phyloP scores from a whole-genome alignment of 345 rosid species.

The Aquilaria yunnanensis region DNA sequence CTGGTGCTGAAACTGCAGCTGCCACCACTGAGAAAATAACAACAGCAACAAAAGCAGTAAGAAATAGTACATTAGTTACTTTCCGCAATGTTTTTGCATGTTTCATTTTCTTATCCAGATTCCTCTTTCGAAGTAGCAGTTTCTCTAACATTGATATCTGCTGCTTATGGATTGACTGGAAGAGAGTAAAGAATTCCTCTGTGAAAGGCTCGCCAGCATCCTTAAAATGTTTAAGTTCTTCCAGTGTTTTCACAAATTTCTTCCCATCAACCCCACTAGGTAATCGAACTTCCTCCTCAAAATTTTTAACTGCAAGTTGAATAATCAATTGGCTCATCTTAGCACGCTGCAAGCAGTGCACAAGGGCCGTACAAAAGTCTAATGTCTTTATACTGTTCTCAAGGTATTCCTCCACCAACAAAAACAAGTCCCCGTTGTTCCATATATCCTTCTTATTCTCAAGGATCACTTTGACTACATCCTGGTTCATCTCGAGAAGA shows the following conservation, averaged over 20 bases:
- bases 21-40: slow-evolving; percentile 85
- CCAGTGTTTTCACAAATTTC: slow-evolving; percentile 54
- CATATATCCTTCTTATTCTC: slow-evolving; percentile 67
- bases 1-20: slow-evolving; percentile 79
- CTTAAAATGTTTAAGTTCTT: slow-evolving; percentile 59
- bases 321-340: slow-evolving; percentile 60
- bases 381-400: slow-evolving; percentile 54
- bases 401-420: slow-evolving; percentile 64
- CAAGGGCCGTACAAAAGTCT: slow-evolving; percentile 75
- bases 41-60: slow-evolving; percentile 59
- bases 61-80: slow-evolving; percentile 68
- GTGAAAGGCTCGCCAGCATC: slow-evolving; percentile 64
- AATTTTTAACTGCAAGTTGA: slow-evolving; percentile 54
- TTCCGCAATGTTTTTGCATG: slow-evolving; percentile 66
- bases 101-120: slow-evolving; percentile 59
- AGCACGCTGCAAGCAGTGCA: slow-evolving; percentile 58
- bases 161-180: slow-evolving; percentile 41
- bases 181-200: slow-evolving; percentile 49
- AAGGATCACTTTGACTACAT: slow-evolving; percentile 62
- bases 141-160: slow-evolving; percentile 48
- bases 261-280: slow-evolving; percentile 26
- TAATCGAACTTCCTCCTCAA: slow-evolving; percentile 41
- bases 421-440: slow-evolving; percentile 54
- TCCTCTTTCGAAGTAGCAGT: slow-evolving; percentile 40
- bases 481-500: slow-evolving; percentile 84